A percentile compares a stretch with the other conserved stretches of the same genome.
Conservation (phyloP, 345 rosid genomes). For the Salix viminalis region DNA sequence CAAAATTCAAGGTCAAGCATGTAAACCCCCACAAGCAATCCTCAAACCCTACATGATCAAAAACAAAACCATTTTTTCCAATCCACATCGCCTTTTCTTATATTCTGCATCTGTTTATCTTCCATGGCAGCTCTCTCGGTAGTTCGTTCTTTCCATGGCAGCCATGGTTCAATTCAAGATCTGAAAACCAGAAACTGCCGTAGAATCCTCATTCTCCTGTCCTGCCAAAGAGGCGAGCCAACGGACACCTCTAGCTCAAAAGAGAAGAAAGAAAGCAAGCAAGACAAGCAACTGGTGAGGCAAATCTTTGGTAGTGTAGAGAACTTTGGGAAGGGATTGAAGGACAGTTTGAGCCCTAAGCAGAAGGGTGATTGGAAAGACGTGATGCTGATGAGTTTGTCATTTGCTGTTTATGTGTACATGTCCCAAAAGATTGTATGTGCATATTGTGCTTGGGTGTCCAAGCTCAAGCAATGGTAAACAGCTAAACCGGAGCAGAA, state of each 20-base stretch:
- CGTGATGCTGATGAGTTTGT: conserved; percentile 63
- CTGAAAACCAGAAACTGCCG: conserved; percentile 14
- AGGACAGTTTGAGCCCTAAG: conserved; percentile 44
- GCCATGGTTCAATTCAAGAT: conserved; percentile 5
- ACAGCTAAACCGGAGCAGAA: not conserved
- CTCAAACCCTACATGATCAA: not conserved
- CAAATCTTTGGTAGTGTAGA: conserved; percentile 16
- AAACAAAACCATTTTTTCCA: not conserved
- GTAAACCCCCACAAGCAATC: not conserved
- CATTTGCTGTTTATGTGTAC: conserved; percentile 80
- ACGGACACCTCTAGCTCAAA: conserved; percentile 11
- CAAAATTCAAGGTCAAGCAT: not conserved
- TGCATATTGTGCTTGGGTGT: conserved; percentile 69
- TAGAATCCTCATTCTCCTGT: conserved; percentile 2
- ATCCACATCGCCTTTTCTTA: not conserved
- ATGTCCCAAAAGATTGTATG: conserved; percentile 73
- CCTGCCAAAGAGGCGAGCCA: conserved; percentile 28
- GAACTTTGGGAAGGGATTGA: conserved; percentile 39
- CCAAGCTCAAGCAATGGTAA: conserved; percentile 60
- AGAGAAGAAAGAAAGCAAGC: conserved; percentile 28
- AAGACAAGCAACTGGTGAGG: conserved; percentile 4
- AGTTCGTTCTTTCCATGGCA: conserved; percentile 12
- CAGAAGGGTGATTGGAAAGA: conserved; percentile 82
- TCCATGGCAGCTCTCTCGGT: conserved; percentile 45
- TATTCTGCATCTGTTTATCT: not conserved